phyloP scores from a whole-genome alignment of 2,329 filamentous ascomycete species.

The Aspergillus viridinutans region DNA sequence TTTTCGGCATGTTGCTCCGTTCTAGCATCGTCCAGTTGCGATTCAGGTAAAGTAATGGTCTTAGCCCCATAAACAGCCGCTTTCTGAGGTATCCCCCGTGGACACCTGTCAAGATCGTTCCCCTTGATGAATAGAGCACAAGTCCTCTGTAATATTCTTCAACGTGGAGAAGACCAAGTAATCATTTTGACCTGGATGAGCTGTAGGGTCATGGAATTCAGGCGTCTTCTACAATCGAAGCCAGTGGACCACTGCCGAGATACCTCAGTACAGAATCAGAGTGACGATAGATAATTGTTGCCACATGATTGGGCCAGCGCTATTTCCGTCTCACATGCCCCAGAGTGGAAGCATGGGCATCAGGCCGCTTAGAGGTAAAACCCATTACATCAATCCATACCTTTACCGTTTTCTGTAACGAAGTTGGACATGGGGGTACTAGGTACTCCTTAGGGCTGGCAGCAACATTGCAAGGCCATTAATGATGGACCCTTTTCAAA shows the following conservation, averaged over 20 bases:
- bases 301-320: not conserved
- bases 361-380: not conserved
- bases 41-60: slow-evolving; percentile 18
- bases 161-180: not conserved
- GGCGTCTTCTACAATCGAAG: not conserved
- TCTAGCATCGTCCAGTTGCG: slow-evolving; percentile 16
- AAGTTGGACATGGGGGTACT: not conserved
- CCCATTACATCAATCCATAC: not conserved
- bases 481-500: not conserved
- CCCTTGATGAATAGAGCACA: not conserved
- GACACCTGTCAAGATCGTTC: not conserved
- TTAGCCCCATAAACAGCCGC: not conserved
- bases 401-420: not conserved
- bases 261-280: not conserved
- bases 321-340: slow-evolving; percentile 1
- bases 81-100: not conserved
- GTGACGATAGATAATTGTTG: not conserved
- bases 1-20: slow-evolving; percentile 24
- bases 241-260: not conserved
- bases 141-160: not conserved
- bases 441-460: not conserved
- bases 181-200: not conserved
- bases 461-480: not conserved
- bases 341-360: not conserved
- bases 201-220: not conserved